Evolutionary conservation across 176 grass and related monocot genomes (phyloP).

Genomic region (Pontederia paniculata): DNA sequence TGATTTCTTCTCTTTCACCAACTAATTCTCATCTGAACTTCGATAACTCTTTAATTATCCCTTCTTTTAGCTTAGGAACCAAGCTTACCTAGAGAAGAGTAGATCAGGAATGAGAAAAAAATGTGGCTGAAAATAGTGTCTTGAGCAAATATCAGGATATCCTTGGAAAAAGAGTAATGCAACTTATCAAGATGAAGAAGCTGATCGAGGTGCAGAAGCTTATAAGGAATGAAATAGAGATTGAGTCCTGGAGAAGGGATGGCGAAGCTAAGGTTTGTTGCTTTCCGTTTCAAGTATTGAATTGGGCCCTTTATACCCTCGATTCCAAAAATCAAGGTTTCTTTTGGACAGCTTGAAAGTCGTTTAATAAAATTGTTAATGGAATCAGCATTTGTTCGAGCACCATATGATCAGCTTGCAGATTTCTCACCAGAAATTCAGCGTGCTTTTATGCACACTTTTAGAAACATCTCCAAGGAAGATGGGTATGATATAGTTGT

Average conservation of each 20-base stretch:
- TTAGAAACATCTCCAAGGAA: constrained; percentile 40
- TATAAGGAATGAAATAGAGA: constrained; percentile 61
- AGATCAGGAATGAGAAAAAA: constrained; percentile 34
- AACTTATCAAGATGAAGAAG: constrained; percentile 54
- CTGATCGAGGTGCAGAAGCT: constrained; percentile 60
- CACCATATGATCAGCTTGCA: constrained; percentile 41
- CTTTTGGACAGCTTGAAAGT: constrained; percentile 62
- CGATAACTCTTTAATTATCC: background rate
- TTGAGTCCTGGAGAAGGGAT: constrained; percentile 71
- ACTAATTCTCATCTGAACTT: no score
- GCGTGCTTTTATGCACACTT: constrained; percentile 80
- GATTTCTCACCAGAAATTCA: constrained; percentile 57
- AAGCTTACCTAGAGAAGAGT: constrained; percentile 61
- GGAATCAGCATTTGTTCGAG: constrained; percentile 77
- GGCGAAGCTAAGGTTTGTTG: constrained; percentile 61
- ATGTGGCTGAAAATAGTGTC: constrained; percentile 34
- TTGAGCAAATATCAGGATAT: constrained; percentile 42
- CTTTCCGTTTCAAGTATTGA: background rate
- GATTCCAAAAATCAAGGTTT: constrained; percentile 1
- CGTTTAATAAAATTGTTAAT: constrained; percentile 76
- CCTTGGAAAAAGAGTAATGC: constrained; percentile 46
- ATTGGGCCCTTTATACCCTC: background rate
- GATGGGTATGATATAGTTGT: constrained; percentile 42
- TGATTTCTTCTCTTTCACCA: no score
- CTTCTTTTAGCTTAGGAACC: constrained; percentile 65